Conservation (phyloP, 1,139 yeast species). For the Blastobotrys persicus region DNA sequence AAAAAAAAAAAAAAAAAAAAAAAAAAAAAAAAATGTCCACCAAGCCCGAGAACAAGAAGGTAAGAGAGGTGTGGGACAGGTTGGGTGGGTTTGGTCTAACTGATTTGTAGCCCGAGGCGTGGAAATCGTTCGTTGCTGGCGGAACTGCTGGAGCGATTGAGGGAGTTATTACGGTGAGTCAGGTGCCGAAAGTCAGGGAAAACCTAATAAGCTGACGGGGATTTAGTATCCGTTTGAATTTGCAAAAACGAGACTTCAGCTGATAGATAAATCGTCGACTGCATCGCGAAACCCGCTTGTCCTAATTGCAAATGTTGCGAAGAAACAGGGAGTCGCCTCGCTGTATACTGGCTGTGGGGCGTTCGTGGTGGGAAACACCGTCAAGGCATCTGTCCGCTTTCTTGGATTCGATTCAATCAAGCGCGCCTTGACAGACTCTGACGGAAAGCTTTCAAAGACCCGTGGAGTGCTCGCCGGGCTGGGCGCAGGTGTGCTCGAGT, state of each 20-base stretch:
- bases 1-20: too few species aligned
- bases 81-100: neutral
- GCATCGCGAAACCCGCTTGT: slow-evolving; percentile 79
- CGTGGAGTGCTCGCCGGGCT: slow-evolving; percentile 92
- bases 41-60: neutral
- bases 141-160: slow-evolving; percentile 94
- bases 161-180: slow-evolving; percentile 62
- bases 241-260: slow-evolving; percentile 89
- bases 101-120: slow-evolving; percentile 35
- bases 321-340: slow-evolving; percentile 73
- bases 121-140: slow-evolving; percentile 85
- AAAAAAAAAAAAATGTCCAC: neutral
- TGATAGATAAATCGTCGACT: slow-evolving; percentile 65
- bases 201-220: neutral
- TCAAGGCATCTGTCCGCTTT: slow-evolving; percentile 90
- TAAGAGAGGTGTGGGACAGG: neutral
- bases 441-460: slow-evolving; percentile 85
- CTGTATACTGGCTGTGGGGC: slow-evolving; percentile 98
- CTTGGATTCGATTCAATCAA: slow-evolving; percentile 90
- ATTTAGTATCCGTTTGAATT: slow-evolving; percentile 85
- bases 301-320: slow-evolving; percentile 69
- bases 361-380: slow-evolving; percentile 91
- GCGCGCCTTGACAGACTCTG: slow-evolving; percentile 67
- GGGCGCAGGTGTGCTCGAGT: slow-evolving; percentile 93
- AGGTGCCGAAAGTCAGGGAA: slow-evolving; percentile 14